Conservation (phyloP, 2,329 filamentous ascomycete genomes). For the Trichoderma sp. region DNA sequence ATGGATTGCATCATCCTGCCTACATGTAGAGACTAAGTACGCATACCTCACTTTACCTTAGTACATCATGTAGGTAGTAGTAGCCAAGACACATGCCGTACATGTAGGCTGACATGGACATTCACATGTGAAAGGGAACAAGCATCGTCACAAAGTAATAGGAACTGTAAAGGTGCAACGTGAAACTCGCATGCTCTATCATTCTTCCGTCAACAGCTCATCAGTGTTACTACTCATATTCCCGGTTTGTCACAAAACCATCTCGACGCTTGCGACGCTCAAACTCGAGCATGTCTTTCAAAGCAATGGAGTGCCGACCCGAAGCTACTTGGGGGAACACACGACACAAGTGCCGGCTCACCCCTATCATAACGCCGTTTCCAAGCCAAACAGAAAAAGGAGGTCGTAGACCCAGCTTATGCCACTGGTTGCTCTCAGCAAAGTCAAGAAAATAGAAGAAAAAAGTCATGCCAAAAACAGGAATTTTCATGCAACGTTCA, state of each 20-base stretch:
- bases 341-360: neutral
- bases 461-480: constrained; percentile 5
- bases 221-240: constrained; percentile 7
- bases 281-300: neutral
- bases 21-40: neutral
- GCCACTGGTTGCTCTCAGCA: constrained; percentile 1
- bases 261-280: constrained; percentile 7
- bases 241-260: constrained; percentile 8
- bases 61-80: neutral
- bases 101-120: neutral
- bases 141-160: neutral
- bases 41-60: neutral
- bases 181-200: constrained; percentile 10
- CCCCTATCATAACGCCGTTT: constrained; percentile 15
- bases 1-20: constrained; percentile 3
- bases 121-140: neutral
- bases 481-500: constrained; percentile 12
- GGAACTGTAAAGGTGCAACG: neutral
- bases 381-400: constrained; percentile 4
- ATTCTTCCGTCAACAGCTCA: constrained; percentile 8
- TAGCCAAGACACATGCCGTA: neutral
- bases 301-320: constrained; percentile 11
- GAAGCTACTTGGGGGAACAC: neutral
- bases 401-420: neutral
- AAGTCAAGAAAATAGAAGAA: neutral